A percentile compares a stretch with the other conserved stretches of the same genome.
Conservation (phyloP, 768 basidiomycete genomes). For the Amanita inopinata region DNA sequence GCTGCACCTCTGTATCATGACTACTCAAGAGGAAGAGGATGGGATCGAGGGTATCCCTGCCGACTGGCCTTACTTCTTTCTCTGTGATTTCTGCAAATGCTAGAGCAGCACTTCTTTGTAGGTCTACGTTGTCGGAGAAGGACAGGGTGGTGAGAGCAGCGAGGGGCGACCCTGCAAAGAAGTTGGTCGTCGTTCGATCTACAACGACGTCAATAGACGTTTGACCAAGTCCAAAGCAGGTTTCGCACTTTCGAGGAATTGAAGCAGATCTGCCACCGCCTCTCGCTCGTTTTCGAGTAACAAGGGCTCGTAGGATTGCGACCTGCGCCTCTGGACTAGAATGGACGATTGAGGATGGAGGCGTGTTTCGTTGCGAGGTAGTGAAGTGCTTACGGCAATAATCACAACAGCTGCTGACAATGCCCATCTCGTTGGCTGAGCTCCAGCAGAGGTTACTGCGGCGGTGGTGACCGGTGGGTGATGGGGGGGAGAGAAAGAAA, state of each 20-base stretch:
- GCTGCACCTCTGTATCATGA: slow-evolving; percentile 98
- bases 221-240: slow-evolving; percentile 1
- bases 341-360: slow-evolving; percentile 14
- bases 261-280: slow-evolving; percentile 94
- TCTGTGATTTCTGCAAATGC: slow-evolving; percentile 99
- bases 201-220: slow-evolving; percentile 8
- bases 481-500: slow-evolving; percentile 1
- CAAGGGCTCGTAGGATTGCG: slow-evolving; percentile 80
- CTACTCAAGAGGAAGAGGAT: slow-evolving; percentile 94
- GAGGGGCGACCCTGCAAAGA: slow-evolving; percentile 91
- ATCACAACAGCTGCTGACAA: slow-evolving; percentile 72
- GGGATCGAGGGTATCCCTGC: slow-evolving; percentile 94
- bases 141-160: slow-evolving; percentile 92
- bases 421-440: no score
- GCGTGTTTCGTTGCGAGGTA: slow-evolving; percentile 8
- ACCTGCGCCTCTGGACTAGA: slow-evolving; percentile 71
- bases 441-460: slow-evolving; percentile 1
- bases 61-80: slow-evolving; percentile 96
- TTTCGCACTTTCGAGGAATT: slow-evolving; percentile 95
- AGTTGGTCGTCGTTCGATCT: slow-evolving; percentile 98
- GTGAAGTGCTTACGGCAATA: slow-evolving; percentile 55
- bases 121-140: slow-evolving; percentile 98
- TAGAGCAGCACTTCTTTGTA: slow-evolving; percentile 94
- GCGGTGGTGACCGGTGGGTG: slow-evolving; percentile 5
- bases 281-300: slow-evolving; percentile 91